phyloP scores from a whole-genome alignment of 2,329 filamentous ascomycete genomes.

The Cercospora berteroae region DNA sequence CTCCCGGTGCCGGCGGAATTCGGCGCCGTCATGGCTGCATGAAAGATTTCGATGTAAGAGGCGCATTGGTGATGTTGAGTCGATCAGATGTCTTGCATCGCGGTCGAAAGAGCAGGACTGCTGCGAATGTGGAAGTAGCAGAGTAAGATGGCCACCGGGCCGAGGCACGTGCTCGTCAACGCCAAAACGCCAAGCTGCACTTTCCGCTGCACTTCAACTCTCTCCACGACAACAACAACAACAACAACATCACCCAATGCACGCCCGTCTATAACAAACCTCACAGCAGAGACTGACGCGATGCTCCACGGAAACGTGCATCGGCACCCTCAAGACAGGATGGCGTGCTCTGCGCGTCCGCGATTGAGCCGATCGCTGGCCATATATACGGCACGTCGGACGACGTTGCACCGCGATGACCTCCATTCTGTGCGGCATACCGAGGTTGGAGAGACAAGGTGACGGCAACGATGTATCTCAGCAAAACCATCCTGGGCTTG shows the following conservation, averaged over 20 bases:
- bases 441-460: not conserved
- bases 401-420: not conserved
- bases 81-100: not conserved
- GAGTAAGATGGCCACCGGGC: not conserved
- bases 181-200: not conserved
- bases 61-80: not conserved
- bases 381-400: conserved; percentile 2
- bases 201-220: not conserved
- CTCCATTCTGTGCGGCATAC: not conserved
- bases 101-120: not conserved
- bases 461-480: not conserved
- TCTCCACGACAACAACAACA: not conserved
- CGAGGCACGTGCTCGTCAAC: not conserved
- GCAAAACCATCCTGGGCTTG: not conserved
- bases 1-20: not conserved
- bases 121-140: not conserved
- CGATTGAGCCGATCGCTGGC: not conserved
- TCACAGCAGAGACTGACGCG: not conserved
- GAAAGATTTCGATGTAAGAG: not conserved
- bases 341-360: not conserved
- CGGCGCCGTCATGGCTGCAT: not conserved
- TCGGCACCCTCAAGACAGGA: not conserved
- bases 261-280: not conserved
- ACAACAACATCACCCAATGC: not conserved
- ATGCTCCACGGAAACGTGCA: not conserved